Evolutionary conservation across 139 green algal genomes (phyloP).

Genomic region (Asterochloris erici): DNA sequence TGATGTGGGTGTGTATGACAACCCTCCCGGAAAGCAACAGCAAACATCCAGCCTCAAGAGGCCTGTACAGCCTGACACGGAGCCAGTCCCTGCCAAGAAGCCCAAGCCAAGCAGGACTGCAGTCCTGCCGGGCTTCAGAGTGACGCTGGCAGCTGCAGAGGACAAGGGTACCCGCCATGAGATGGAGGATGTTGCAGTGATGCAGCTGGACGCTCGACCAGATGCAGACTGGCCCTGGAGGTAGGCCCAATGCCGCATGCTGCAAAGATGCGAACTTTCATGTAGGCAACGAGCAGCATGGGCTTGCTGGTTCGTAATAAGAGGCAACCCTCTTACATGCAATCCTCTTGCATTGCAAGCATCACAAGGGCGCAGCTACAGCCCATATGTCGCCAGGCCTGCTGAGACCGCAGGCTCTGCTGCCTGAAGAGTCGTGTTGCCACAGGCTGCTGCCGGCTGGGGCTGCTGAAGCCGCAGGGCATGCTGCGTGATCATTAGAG

Average conservation of each 20-base stretch:
- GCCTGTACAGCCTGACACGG: neutral
- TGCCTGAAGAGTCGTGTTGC: neutral
- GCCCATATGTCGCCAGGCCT: neutral
- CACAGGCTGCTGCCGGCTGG: too few relatives aligned
- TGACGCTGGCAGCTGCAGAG: conserved; percentile 10
- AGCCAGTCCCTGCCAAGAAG: neutral
- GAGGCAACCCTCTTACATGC: neutral
- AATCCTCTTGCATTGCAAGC: neutral
- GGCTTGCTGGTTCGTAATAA: neutral
- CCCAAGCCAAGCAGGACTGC: neutral
- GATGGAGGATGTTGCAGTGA: conserved; percentile 25
- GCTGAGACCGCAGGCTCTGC: neutral
- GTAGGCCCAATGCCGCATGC: neutral
- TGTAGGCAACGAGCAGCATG: too few relatives aligned
- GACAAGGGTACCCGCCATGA: conserved; percentile 25
- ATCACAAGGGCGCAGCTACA: neutral
- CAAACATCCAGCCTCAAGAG: neutral
- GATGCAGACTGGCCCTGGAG: neutral
- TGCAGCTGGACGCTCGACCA: neutral
- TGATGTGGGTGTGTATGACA: too few relatives aligned
- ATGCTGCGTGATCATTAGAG: neutral
- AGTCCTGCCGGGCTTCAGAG: neutral
- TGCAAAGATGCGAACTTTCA: neutral
- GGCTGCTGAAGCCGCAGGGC: too few relatives aligned
- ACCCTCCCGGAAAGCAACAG: neutral